phyloP scores from a whole-genome alignment of 1,284 basidiomycete genomes.

The Earliella scabrosa region DNA sequence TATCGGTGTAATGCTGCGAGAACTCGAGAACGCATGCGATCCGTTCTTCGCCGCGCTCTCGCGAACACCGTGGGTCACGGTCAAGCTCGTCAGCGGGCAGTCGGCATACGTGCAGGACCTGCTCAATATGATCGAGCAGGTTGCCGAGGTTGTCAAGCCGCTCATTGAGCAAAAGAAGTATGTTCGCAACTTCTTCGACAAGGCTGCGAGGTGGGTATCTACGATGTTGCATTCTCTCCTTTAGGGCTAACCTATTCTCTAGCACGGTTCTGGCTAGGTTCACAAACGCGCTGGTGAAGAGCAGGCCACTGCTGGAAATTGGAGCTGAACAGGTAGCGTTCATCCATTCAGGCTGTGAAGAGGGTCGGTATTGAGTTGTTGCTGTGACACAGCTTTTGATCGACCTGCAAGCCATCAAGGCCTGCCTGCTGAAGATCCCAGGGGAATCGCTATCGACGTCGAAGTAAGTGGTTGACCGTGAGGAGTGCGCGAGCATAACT shows the following conservation, averaged over 20 bases:
- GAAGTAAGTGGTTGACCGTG: constrained; percentile 45
- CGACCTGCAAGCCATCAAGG: constrained; percentile 88
- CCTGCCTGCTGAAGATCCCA: constrained; percentile 83
- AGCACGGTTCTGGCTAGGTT: constrained; percentile 86
- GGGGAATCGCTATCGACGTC: constrained; percentile 63
- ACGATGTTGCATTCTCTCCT: too few relatives aligned
- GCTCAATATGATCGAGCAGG: constrained; percentile 63
- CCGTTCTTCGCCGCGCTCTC: constrained; percentile 75
- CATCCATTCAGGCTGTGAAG: background rate
- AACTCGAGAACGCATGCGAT: constrained; percentile 84
- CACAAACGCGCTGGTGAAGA: constrained; percentile 85
- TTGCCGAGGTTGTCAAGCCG: constrained; percentile 69
- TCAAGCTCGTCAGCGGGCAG: constrained; percentile 85
- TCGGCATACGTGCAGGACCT: constrained; percentile 84
- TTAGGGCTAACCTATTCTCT: constrained; percentile 22
- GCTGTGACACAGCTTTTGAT: constrained; percentile 72
- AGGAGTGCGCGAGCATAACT: constrained; percentile 1
- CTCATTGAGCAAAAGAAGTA: constrained; percentile 93
- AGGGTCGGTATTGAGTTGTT: background rate
- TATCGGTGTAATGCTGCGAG: constrained; percentile 77
- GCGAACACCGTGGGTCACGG: constrained; percentile 75
- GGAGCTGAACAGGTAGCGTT: constrained; percentile 86
- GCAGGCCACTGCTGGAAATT: constrained; percentile 85
- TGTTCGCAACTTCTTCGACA: constrained; percentile 89
- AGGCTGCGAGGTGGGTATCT: constrained; percentile 81